Evolutionary conservation across 352 stramenopile genomes (phyloP), one percentile per base, ranked within the genome.

Genomic region (Phytophthora ramorum): DNA sequence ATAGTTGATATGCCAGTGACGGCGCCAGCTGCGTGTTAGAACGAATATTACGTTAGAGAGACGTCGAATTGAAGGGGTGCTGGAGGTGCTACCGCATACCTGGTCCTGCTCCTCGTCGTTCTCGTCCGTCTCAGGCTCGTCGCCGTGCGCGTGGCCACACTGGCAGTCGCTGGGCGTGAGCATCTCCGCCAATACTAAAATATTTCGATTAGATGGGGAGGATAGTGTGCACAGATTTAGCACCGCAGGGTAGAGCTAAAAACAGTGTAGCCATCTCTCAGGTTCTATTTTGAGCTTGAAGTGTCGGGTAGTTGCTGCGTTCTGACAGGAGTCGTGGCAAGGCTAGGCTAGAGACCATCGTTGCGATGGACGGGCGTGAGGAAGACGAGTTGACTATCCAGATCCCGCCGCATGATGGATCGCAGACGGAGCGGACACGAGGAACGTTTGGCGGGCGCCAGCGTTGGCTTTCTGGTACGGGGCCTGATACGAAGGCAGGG

Each of bases 351-450:
- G 9, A 13, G 32, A 38, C 22, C 22, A 24, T 24, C 22, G 22
- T 24, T 24, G 22, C 22, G 28, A 84, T 87, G 78, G 77, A 87
- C 55, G 52, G 40, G 14, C 68, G 81, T 35, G 79, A 89, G 43
- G 82, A 91, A 73, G 79, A 86, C 35, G 82, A 91, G 44, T 46
- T 91, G 49, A 89, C 78, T 17, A 91, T 89, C 64, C 79, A 91
- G 72, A 91, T 91, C 60, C 82, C 82, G 7, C 60, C 71, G 16
- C 75, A 81, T 28, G 85, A 93, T 66, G 83, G 83, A 7, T 90
- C 81, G 14, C 81, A 91, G 66, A 91, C 83, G 0, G 83, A 93
- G 52, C 84, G 85, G 19, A 81, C 81, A 4, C 70, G 76, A 7
- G 85, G 83, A 17, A 92, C 85, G 12, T 93, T 85, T 56, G 85